A percentile compares a stretch with the other conserved stretches of the same genome.
Evolutionary conservation across 306 rosid species (phyloP).

Genomic region (Begonia fuchsioides): DNA sequence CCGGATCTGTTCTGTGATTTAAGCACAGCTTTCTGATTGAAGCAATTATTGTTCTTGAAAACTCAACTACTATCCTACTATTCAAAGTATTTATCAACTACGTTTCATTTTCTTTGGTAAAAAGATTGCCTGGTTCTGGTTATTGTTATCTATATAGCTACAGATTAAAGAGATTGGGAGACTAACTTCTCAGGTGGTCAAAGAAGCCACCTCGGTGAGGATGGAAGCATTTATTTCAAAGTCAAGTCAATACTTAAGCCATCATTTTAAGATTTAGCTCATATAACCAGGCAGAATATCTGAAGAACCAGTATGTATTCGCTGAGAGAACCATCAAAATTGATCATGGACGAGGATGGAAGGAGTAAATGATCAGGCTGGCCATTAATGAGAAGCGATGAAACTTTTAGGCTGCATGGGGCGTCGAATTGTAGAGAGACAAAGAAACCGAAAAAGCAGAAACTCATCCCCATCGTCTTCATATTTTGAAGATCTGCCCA

Average conservation of each 20-base stretch:
- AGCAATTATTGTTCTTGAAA: too few species aligned
- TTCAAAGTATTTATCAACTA: too few species aligned
- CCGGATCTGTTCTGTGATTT: too few species aligned
- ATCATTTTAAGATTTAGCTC: not conserved
- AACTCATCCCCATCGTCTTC: too few species aligned
- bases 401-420: slow-evolving; percentile 3
- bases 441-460: not conserved
- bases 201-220: not conserved
- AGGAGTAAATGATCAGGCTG: not conserved
- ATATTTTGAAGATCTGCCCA: too few species aligned
- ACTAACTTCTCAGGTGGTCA: too few species aligned
- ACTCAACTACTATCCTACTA: too few species aligned
- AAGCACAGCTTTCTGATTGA: too few species aligned
- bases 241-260: not conserved
- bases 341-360: not conserved
- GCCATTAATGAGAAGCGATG: not conserved
- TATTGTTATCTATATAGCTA: too few species aligned
- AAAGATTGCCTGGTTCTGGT: too few species aligned
- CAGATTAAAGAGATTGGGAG: too few species aligned
- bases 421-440: not conserved
- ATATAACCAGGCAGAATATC: not conserved
- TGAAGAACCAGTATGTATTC: not conserved
- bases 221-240: not conserved
- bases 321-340: not conserved
- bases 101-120: too few species aligned